Percentiles rank a stretch among this genome's conserved stretches.
These are phyloP conservation scores for Trapa bicornis DNA, from an alignment of 345 rosid genomes.

Conservation along the genomic window DNA sequence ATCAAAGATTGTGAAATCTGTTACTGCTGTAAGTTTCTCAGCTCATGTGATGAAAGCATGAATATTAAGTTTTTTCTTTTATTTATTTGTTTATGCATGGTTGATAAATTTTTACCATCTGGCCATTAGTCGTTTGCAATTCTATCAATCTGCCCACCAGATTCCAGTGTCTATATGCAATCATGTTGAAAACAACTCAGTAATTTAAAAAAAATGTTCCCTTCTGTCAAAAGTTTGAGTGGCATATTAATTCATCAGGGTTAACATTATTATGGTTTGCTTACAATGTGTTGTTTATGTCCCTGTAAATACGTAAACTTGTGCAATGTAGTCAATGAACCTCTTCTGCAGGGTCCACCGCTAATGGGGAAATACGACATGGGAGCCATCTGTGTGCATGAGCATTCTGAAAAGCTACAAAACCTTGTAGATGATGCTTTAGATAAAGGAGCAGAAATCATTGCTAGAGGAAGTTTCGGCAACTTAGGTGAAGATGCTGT, in stretches of 20 bases:
- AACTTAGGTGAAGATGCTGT: slow-evolving; percentile 82
- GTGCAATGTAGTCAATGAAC: neutral
- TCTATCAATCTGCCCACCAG: neutral
- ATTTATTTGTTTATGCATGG: neutral
- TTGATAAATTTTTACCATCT: neutral
- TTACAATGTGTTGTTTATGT: neutral
- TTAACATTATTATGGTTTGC: neutral
- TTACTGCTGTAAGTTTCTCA: slow-evolving; percentile 62
- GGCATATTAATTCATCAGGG: neutral
- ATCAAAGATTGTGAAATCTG: slow-evolving; percentile 70
- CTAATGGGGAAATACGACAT: slow-evolving; percentile 80
- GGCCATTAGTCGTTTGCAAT: neutral
- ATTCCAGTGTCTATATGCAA: neutral
- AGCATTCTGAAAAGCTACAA: slow-evolving; percentile 86
- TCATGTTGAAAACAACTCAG: neutral
- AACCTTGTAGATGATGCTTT: slow-evolving; percentile 73
- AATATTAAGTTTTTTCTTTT: neutral
- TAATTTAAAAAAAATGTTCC: neutral
- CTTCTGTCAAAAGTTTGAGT: neutral
- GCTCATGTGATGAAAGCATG: neutral
- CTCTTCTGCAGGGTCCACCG: slow-evolving; percentile 76
- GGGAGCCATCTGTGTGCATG: slow-evolving; percentile 97
- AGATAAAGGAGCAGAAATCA: slow-evolving; percentile 83
- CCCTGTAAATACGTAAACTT: neutral
- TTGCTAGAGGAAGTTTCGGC: slow-evolving; percentile 92